Evolutionary conservation across 768 basidiomycete species (phyloP).

Genomic region (Pulveroboletus ravenelii): DNA sequence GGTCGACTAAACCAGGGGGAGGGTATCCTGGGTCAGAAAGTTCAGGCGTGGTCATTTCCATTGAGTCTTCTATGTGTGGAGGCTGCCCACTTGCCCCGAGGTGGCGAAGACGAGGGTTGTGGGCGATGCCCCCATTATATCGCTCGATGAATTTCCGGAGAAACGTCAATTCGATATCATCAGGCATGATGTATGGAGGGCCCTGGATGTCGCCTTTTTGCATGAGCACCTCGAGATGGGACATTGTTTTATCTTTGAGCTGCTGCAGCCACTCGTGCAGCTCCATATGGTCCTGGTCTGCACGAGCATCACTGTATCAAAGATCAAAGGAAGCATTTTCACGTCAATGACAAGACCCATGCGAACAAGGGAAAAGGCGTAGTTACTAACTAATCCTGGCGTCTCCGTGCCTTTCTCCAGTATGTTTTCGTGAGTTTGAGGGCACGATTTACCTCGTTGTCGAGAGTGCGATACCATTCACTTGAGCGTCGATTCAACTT

Average conservation of each 20-base stretch:
- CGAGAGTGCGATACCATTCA: constrained; percentile 79
- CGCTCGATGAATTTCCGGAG: constrained; percentile 80
- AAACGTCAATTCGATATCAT: constrained; percentile 72
- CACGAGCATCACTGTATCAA: constrained; percentile 52
- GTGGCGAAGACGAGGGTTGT: constrained; percentile 76
- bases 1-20: constrained; percentile 27
- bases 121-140: constrained; percentile 67
- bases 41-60: constrained; percentile 33
- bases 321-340: neutral
- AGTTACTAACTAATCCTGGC: constrained; percentile 57
- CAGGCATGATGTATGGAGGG: constrained; percentile 77
- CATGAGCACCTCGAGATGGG: constrained; percentile 80
- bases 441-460: constrained; percentile 73
- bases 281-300: constrained; percentile 88
- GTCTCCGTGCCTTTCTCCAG: constrained; percentile 76
- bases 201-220: constrained; percentile 85
- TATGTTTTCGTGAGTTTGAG: constrained; percentile 83
- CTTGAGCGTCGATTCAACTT: constrained; percentile 69
- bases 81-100: constrained; percentile 30
- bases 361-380: neutral
- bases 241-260: constrained; percentile 86
- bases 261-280: constrained; percentile 85
- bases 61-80: constrained; percentile 31
- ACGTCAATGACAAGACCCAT: constrained; percentile 5
- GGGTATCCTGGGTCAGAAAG: constrained; percentile 32